phyloP scores from a whole-genome alignment of 2,329 filamentous ascomycete genomes.

The Penicillium frequentans region DNA sequence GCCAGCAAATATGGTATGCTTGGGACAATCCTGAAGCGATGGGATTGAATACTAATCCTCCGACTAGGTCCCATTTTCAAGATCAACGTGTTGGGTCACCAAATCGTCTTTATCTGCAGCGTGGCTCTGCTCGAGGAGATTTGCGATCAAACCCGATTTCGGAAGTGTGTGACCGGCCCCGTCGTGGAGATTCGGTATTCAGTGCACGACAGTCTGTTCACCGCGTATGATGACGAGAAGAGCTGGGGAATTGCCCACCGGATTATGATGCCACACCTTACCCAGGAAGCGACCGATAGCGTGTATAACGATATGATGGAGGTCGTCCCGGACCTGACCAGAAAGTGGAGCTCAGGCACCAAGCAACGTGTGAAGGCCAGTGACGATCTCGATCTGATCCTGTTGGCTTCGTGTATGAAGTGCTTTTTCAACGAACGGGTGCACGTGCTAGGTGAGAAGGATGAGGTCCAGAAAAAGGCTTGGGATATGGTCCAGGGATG shows the following conservation, averaged over 20 bases:
- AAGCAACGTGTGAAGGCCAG: slow-evolving; percentile 47
- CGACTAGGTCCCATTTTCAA: slow-evolving; percentile 59
- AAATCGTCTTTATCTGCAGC: slow-evolving; percentile 54
- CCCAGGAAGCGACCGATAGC: slow-evolving; percentile 40
- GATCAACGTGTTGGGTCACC: slow-evolving; percentile 49
- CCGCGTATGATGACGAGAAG: slow-evolving; percentile 47
- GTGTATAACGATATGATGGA: slow-evolving; percentile 52
- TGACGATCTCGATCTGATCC: slow-evolving; percentile 54
- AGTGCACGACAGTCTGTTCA: slow-evolving; percentile 69
- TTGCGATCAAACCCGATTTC: slow-evolving; percentile 66
- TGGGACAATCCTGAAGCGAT: neutral
- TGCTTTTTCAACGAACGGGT: slow-evolving; percentile 55
- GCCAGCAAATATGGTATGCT: slow-evolving; percentile 48
- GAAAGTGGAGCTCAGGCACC: slow-evolving; percentile 49
- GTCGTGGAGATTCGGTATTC: slow-evolving; percentile 57
- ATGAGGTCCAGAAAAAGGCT: neutral
- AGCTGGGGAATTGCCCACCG: slow-evolving; percentile 68
- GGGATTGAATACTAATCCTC: neutral
- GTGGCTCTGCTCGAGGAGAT: slow-evolving; percentile 62
- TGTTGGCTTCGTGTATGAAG: slow-evolving; percentile 54
- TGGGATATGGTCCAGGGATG: slow-evolving; percentile 47
- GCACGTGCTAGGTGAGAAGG: slow-evolving; percentile 38
- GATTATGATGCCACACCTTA: slow-evolving; percentile 48
- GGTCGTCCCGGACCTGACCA: slow-evolving; percentile 50
- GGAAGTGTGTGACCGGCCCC: slow-evolving; percentile 50